Percentiles rank a stretch among this genome's conserved stretches.
Conservation (phyloP, 1,284 basidiomycete genomes). For the Boletus albobrunnescens region DNA sequence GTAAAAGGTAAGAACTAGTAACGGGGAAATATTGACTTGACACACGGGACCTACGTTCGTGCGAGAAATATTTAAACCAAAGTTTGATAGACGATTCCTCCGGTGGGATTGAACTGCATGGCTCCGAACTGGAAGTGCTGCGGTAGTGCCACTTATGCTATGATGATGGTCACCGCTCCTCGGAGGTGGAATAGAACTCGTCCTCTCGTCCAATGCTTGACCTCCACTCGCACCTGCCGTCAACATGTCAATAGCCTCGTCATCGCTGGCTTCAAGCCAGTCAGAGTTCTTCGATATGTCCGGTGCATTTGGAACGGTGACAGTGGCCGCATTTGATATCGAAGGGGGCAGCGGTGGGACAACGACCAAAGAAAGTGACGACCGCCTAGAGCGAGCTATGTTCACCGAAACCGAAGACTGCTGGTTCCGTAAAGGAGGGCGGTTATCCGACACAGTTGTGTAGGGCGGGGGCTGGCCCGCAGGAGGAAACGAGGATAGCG, state of each 20-base stretch:
- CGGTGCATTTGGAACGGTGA: conserved; percentile 9
- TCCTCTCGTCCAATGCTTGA: conserved; percentile 75
- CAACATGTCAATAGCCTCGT: conserved; percentile 76
- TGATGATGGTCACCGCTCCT: conserved; percentile 18
- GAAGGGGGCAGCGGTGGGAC: conserved; percentile 40
- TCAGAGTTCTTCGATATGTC: conserved; percentile 53
- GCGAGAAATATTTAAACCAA: conserved; percentile 52
- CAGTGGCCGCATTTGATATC: conserved; percentile 20
- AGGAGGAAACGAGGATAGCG: conserved; percentile 22
- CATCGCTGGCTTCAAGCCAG: conserved; percentile 70
- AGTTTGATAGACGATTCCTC: conserved; percentile 57
- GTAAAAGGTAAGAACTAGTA: conserved; percentile 56
- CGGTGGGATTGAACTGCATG: conserved; percentile 36
- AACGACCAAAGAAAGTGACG: conserved; percentile 57
- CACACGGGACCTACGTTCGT: conserved; percentile 35
- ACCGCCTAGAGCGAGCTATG: conserved; percentile 28
- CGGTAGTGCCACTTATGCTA: conserved; percentile 8
- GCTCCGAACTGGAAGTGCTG: conserved; percentile 32
- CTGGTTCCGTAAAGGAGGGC: conserved; percentile 22
- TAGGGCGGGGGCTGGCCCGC: conserved; percentile 34
- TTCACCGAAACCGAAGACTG: conserved; percentile 31
- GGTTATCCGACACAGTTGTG: conserved; percentile 18
- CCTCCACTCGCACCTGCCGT: conserved; percentile 75
- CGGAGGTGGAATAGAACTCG: conserved; percentile 49
- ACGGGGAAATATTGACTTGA: conserved; percentile 55